These are phyloP conservation scores for Aspergillus awamori DNA, from an alignment of 2,329 filamentous ascomycete species.

Conservation along the genomic window DNA sequence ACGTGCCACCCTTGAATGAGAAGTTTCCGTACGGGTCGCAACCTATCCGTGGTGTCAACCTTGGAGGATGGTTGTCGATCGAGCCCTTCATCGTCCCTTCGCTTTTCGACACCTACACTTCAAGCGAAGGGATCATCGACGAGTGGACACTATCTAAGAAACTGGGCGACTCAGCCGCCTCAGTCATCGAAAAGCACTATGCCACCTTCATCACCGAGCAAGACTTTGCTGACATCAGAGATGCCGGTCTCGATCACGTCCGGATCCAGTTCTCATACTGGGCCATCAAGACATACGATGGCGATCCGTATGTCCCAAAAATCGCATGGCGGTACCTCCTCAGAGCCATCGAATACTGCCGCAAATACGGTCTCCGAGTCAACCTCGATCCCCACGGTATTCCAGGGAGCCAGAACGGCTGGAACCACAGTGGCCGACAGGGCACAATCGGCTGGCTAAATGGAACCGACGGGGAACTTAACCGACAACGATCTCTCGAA, in stretches of 20 bases:
- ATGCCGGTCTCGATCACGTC: conserved; percentile 93
- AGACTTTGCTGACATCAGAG: conserved; percentile 80
- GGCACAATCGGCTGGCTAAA: conserved; percentile 86
- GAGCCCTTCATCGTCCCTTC: conserved; percentile 97
- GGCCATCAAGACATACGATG: conserved; percentile 82
- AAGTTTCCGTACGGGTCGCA: conserved; percentile 76
- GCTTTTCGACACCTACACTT: conserved; percentile 71
- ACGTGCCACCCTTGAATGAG: conserved; percentile 76
- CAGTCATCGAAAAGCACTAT: conserved; percentile 87
- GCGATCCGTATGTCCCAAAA: conserved; percentile 83
- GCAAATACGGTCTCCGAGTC: conserved; percentile 86
- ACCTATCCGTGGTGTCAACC: conserved; percentile 85
- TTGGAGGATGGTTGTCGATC: conserved; percentile 91
- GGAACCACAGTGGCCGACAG: conserved; percentile 90
- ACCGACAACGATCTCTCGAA: conserved; percentile 79
- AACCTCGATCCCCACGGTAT: conserved; percentile 93
- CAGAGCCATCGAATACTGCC: conserved; percentile 88
- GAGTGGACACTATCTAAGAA: conserved; percentile 78
- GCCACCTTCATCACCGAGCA: conserved; percentile 82
- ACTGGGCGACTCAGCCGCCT: conserved; percentile 67
- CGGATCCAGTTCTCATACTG: conserved; percentile 95
- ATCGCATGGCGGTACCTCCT: conserved; percentile 93
- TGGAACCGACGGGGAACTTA: conserved; percentile 78
- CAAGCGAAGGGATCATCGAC: conserved; percentile 71
- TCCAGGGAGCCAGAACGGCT: conserved; percentile 93